Conservation (phyloP, 257 asterid species). For the Scutellaria barbata region DNA sequence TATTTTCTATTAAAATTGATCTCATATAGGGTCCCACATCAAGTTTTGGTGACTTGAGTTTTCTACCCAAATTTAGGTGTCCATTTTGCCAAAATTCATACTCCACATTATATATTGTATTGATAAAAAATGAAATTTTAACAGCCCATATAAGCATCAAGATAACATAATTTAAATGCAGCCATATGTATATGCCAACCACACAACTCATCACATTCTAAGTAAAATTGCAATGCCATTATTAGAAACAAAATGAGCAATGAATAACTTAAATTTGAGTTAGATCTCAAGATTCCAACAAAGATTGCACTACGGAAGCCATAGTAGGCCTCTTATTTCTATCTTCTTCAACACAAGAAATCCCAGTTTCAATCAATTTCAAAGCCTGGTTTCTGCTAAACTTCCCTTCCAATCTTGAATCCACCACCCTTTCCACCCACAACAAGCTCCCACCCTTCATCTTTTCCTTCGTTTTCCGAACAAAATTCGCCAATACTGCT, state of each 20-base stretch:
- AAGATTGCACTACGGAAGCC: conserved; percentile 64
- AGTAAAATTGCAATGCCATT: too few species aligned
- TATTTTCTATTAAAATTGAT: too few species aligned
- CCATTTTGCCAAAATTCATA: too few species aligned
- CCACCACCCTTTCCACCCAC: conserved; percentile 64
- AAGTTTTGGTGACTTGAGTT: too few species aligned
- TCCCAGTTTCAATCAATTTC: conserved; percentile 47
- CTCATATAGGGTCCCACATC: too few species aligned
- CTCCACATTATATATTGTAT: too few species aligned
- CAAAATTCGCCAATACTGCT: conserved; percentile 40
- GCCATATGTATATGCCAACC: too few species aligned
- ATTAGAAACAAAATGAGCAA: too few species aligned
- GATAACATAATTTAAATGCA: conserved; percentile 13
- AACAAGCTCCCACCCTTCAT: conserved; percentile 34
- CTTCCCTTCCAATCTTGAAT: conserved; percentile 59
- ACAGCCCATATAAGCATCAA: too few species aligned
- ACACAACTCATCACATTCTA: too few species aligned
- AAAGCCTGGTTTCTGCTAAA: conserved; percentile 55
- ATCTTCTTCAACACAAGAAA: conserved; percentile 65
- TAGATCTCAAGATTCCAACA: conserved; percentile 53
- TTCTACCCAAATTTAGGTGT: too few species aligned
- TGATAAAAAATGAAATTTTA: too few species aligned
- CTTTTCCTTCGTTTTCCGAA: conserved; percentile 27
- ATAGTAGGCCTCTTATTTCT: conserved; percentile 53
- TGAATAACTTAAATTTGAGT: background rate